A percentile compares a stretch with the other conserved stretches of the same genome.
Evolutionary conservation across 176 grass and related monocot species (phyloP).

Genomic region (Lolium perenne): DNA sequence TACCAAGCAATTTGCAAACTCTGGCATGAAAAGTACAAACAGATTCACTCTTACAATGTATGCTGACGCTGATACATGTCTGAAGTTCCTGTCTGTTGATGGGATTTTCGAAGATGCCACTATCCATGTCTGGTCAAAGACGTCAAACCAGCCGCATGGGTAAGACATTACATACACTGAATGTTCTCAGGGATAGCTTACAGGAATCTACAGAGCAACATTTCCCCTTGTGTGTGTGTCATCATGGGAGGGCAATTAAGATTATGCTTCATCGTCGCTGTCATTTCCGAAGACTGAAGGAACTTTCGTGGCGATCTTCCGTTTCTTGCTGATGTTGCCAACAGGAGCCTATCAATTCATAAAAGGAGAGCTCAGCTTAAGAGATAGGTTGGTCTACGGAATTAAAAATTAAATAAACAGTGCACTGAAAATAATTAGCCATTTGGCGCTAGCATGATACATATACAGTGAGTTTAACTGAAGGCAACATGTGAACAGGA

Average conservation of each 20-base stretch:
- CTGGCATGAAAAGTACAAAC: not conserved
- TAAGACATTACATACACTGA: not conserved
- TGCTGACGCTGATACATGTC: not conserved
- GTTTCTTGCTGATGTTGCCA: slow-evolving; percentile 69
- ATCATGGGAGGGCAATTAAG: not conserved
- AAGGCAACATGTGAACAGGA: not conserved
- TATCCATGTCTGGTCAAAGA: not conserved
- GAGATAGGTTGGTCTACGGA: not conserved
- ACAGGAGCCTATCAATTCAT: slow-evolving; percentile 50
- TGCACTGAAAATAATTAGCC: not conserved
- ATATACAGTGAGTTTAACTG: not conserved
- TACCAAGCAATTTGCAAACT: not conserved
- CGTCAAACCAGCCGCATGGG: not conserved
- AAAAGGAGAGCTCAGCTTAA: slow-evolving; percentile 8
- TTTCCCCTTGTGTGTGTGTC: not conserved
- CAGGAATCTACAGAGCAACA: no score
- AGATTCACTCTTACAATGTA: not conserved
- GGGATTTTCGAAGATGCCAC: not conserved
- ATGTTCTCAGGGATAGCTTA: not conserved
- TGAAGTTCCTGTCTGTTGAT: not conserved
- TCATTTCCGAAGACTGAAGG: slow-evolving; percentile 80
- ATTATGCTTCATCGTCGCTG: slow-evolving; percentile 71
- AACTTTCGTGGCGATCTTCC: slow-evolving; percentile 64
- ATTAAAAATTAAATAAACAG: not conserved
- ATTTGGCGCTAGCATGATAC: not conserved